Evolutionary conservation across 768 basidiomycete genomes (phyloP).

Genomic region (Pisolithus microcarpus): DNA sequence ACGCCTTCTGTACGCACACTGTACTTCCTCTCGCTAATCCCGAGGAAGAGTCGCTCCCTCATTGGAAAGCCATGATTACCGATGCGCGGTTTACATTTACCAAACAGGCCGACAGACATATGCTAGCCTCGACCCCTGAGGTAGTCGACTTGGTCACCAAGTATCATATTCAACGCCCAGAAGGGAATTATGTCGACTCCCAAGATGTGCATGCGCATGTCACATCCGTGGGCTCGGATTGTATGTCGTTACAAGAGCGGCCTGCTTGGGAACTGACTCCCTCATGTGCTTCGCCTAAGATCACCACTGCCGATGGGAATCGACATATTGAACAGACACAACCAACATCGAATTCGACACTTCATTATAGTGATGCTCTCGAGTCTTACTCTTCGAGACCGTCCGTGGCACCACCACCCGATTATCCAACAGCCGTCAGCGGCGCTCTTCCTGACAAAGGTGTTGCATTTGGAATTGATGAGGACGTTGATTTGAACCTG

Average conservation of each 20-base stretch:
- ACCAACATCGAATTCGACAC: background rate
- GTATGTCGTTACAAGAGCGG: constrained; percentile 4
- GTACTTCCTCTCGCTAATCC: constrained; percentile 12
- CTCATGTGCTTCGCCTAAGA: background rate
- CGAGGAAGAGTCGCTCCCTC: constrained; percentile 14
- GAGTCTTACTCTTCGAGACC: background rate
- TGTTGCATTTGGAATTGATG: constrained; percentile 6
- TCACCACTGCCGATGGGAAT: background rate
- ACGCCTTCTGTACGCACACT: constrained; percentile 7
- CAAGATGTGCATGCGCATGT: background rate
- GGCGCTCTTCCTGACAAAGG: no score
- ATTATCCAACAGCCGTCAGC: background rate
- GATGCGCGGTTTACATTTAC: constrained; percentile 22
- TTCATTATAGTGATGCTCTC: background rate
- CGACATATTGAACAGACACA: background rate
- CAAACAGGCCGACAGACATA: constrained; percentile 12
- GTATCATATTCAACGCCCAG: background rate
- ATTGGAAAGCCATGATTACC: constrained; percentile 7
- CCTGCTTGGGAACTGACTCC: constrained; percentile 12
- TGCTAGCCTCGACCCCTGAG: constrained; percentile 7
- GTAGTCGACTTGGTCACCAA: constrained; percentile 5
- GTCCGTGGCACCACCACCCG: background rate
- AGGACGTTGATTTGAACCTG: constrained; percentile 18
- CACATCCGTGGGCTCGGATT: constrained; percentile 5
- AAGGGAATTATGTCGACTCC: constrained; percentile 3